Evolutionary conservation across 2,329 filamentous ascomycete genomes (phyloP), one percentile per base, ranked within the genome.

Genomic region (Diaporthe citrichinensis): DNA sequence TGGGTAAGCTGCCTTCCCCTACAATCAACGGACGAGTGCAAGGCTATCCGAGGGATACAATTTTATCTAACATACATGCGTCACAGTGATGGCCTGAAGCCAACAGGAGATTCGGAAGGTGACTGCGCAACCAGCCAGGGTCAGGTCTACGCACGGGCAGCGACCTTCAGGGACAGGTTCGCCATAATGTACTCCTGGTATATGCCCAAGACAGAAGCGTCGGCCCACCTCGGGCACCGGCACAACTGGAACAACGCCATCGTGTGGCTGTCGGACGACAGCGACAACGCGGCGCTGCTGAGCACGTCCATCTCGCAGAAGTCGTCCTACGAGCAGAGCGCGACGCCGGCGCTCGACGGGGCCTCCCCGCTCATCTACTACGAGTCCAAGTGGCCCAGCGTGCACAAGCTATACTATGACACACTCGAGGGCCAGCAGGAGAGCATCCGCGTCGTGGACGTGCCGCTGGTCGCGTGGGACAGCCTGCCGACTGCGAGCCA

Each of bases 171-270:
- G 61, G 79, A 78, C 71, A 76, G 76, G 58, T 82, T 79, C 72
- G 82, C 77, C 76, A 79, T 83, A 71, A 82, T 83, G 82, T 83
- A 83, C 77, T 77, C 79, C 25, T 83, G 80, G 80, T 86, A 86
- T 78, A 82, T 85, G 80, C 84, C 84, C 67, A 87, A 87, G 80
- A 85, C 86, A 69, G 80, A 82, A 53, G 84, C 85, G 1, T 83
- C 80, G 0, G 51, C 75, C 8, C 83, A 83, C 8, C 76, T 83
- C 5, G 83, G 82, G 55, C 83, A 84, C 78, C 82, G 83, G 20
- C 82, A 84, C 79, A 83, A 84, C 76, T 85, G 83, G 83, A 83
- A 85, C 78, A 78, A 77, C 73, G 77, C 78, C 73, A 79, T 84
- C 15, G 81, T 84, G 36, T 84, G 83, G 81, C 78, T 84, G 31